These are phyloP conservation scores for Ustilago tritici DNA, from an alignment of 1,284 basidiomycete species.

Conservation along the genomic window DNA sequence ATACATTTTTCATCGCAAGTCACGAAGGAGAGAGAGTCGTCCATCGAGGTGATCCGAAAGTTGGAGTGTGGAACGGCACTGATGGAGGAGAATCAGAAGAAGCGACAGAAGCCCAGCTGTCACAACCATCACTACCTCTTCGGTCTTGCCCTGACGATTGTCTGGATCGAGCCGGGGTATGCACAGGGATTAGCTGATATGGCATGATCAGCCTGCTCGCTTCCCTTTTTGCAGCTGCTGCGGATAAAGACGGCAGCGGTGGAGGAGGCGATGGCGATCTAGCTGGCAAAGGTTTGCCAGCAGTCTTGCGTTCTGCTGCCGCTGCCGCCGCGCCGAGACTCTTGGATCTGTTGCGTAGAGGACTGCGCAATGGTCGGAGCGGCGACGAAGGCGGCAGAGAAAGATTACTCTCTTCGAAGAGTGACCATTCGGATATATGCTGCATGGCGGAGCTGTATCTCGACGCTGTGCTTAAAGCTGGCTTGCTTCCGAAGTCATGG, in stretches of 20 bases:
- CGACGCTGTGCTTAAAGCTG: neutral
- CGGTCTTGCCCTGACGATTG: slow-evolving; percentile 5
- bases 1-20: neutral
- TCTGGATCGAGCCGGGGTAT: slow-evolving; percentile 28
- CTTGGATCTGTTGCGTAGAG: slow-evolving; percentile 27
- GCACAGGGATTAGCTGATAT: slow-evolving; percentile 5
- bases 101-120: slow-evolving; percentile 23
- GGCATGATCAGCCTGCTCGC: slow-evolving; percentile 6
- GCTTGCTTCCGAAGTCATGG: slow-evolving; percentile 9
- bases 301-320: slow-evolving; percentile 3
- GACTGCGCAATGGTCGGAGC: slow-evolving; percentile 31
- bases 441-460: neutral
- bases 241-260: slow-evolving; percentile 16
- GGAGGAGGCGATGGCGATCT: slow-evolving; percentile 22
- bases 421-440: slow-evolving; percentile 16
- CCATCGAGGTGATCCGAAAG: slow-evolving; percentile 28
- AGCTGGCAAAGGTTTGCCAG: neutral
- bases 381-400: slow-evolving; percentile 26
- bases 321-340: slow-evolving; percentile 21
- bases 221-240: neutral
- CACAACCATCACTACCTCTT: slow-evolving; percentile 7
- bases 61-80: slow-evolving; percentile 36
- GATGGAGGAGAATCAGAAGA: slow-evolving; percentile 8
- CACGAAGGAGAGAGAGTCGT: slow-evolving; percentile 19
- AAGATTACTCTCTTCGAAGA: neutral